Base-by-base conservation (phyloP, 345 rosid genomes). In the Eucalyptus caleyi region DNA sequence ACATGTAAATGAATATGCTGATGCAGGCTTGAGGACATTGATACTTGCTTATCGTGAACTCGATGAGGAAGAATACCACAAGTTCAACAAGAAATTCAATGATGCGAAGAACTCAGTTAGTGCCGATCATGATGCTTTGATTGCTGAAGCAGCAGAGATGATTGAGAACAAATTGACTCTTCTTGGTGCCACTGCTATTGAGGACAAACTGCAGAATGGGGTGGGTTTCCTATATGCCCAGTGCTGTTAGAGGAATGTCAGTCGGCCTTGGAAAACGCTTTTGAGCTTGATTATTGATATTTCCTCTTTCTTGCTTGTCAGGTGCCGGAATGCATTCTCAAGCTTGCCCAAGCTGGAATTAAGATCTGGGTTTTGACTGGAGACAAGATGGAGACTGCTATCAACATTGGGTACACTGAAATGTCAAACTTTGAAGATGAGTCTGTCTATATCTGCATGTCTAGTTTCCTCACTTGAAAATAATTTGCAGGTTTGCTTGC, bases 281-380 rank as follows among this genome's bases (percentile, higher is more conserved):
- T 72, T 15, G 8, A 1, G 27, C 82, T 37, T 6, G 16, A 85
- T n/a, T n/a, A n/a, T n/a, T n/a, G n/a, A n/a, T n/a, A n/a, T 83
- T 88, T 90, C 15, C 88, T 27, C 32, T 88, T 8, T 37, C 62
- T 16, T 89, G 26, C 34, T 47, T 42, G 32, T 50, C 44, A 97
- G 99, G 99, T 97, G 88, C 98, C 99, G 54, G 95, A 95, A 87
- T 96, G 99, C 93, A 97, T 97, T 91, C 93, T 95, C 94, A 96
- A 94, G 92, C 99, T 97, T 92, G 97, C 99, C 51, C 97, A 96
- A 94, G 99, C 99, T 87, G 99, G 99, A 90, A 96, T 97, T 72
- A 97, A 96, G 94, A 94, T 97, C 87, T 97, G 99, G 99, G 99
- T 97, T 90, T 94, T 97, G 94, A 97, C 99, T 11, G 99, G 99